Evolutionary conservation across 306 rosid genomes (phyloP).

Genomic region (Canavalia gladiata): DNA sequence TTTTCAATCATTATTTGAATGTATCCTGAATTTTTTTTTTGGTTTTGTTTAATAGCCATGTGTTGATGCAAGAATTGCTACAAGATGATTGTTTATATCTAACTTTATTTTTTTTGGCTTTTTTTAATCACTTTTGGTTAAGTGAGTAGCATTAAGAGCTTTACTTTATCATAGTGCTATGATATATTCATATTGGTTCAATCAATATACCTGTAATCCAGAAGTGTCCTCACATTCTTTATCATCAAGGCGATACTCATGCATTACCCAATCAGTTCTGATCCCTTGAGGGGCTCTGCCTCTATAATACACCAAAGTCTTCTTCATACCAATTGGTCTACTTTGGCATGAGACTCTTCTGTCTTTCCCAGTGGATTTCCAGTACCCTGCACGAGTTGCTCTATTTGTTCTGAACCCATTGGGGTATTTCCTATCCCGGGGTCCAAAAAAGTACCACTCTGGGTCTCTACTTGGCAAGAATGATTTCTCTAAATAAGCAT

Average conservation of each 20-base stretch:
- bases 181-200: neutral
- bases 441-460: conserved; percentile 99
- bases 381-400: conserved; percentile 97
- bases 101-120: neutral
- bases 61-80: neutral
- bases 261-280: conserved; percentile 98
- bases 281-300: conserved; percentile 99
- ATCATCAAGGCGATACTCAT: conserved; percentile 94
- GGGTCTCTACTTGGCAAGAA: conserved; percentile 97
- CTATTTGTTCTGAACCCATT: conserved; percentile 96
- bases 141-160: neutral
- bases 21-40: neutral
- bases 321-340: conserved; percentile 97
- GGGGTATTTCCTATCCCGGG: conserved; percentile 91
- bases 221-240: conserved; percentile 77
- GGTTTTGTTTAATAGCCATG: neutral
- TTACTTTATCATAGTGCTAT: neutral
- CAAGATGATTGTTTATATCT: neutral
- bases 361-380: conserved; percentile 98
- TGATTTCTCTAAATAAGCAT: conserved; percentile 72
- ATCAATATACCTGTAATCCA: conserved; percentile 70
- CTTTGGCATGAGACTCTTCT: conserved; percentile 76
- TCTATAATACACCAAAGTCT: conserved; percentile 90
- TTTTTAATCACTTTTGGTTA: neutral
- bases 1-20: conserved; percentile 20